These are phyloP conservation scores for Komagataella ulmi DNA, from an alignment of 805 yeast species.

Conservation along the genomic window DNA sequence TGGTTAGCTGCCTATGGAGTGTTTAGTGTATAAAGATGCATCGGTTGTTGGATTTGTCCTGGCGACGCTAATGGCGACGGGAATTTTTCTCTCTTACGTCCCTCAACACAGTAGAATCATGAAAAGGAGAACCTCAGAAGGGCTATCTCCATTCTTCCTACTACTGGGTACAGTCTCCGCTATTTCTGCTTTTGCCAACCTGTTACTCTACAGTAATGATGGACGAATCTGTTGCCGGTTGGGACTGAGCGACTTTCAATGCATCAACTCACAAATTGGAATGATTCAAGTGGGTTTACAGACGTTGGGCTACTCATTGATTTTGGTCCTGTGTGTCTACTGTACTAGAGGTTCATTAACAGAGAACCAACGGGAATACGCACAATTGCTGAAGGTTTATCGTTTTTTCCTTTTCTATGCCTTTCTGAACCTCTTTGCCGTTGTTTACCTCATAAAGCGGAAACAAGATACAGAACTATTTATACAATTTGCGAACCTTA, in stretches of 20 bases:
- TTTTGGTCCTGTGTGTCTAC: conserved; percentile 39
- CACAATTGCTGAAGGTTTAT: conserved; percentile 25
- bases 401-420: conserved; percentile 25
- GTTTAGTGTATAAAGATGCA: conserved; percentile 35
- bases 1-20: conserved; percentile 9
- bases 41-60: conserved; percentile 31
- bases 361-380: conserved; percentile 31
- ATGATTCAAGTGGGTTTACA: conserved; percentile 56
- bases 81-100: conserved; percentile 55
- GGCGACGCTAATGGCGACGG: conserved; percentile 43
- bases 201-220: conserved; percentile 43
- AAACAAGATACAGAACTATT: conserved; percentile 11
- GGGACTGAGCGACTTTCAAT: conserved; percentile 34
- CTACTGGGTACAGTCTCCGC: conserved; percentile 61
- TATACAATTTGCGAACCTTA: conserved; percentile 32
- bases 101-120: conserved; percentile 64
- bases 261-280: conserved; percentile 53
- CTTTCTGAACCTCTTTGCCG: conserved; percentile 18
- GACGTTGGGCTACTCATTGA: conserved; percentile 41
- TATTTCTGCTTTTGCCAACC: conserved; percentile 53
- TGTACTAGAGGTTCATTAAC: conserved; percentile 30
- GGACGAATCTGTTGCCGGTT: conserved; percentile 50
- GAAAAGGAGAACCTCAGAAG: conserved; percentile 53
- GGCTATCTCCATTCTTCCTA: conserved; percentile 61
- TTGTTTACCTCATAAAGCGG: conserved; percentile 15